Percentiles rank a stretch among this genome's conserved stretches.
Conservation (phyloP, 805 yeast species). For the Saccharomycopsis javanensis region DNA sequence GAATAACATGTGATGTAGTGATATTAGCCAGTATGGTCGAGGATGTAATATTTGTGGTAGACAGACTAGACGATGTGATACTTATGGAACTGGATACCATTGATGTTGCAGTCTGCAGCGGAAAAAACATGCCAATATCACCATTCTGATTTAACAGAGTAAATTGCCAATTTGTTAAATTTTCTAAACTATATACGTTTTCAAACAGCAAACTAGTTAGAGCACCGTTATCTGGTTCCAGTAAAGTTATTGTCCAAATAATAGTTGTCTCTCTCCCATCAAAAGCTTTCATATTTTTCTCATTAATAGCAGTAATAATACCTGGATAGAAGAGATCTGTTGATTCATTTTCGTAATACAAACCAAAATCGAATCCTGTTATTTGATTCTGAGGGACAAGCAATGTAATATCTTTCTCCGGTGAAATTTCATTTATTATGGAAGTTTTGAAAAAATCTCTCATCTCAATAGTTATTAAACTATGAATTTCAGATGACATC, state of each 20-base stretch:
- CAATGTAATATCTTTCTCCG: neutral
- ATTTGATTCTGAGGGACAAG: neutral
- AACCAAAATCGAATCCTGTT: neutral
- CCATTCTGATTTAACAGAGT: neutral
- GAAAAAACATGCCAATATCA: neutral
- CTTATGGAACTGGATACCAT: neutral
- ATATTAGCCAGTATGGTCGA: neutral
- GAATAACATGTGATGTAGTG: neutral
- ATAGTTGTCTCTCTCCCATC: neutral
- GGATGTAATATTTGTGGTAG: neutral
- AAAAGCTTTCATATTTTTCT: neutral
- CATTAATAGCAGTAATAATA: neutral
- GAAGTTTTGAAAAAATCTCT: neutral
- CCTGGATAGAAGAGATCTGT: neutral
- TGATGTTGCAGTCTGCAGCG: neutral
- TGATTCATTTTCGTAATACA: neutral
- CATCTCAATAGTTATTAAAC: neutral
- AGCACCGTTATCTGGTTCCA: neutral
- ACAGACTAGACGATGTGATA: neutral
- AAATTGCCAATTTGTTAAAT: neutral
- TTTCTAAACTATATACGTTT: neutral
- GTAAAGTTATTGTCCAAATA: neutral
- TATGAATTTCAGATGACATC: neutral
- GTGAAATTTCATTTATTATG: neutral
- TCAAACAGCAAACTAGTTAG: neutral